Percentiles rank a stretch among this genome's conserved stretches.
phyloP scores from a whole-genome alignment of 345 rosid genomes.

The Acer yangbiense region DNA sequence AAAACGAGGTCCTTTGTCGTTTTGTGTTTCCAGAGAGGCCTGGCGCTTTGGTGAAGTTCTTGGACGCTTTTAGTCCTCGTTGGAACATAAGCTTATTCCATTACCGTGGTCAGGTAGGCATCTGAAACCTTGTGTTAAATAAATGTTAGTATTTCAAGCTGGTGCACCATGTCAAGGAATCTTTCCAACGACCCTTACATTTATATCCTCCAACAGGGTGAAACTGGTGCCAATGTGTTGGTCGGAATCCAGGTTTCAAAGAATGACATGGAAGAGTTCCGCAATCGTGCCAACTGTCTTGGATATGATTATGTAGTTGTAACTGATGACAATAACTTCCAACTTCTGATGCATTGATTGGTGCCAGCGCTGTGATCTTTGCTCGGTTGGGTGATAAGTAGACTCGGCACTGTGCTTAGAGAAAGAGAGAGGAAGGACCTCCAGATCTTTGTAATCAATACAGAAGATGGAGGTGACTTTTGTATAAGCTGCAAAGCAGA shows the following conservation, averaged over 20 bases:
- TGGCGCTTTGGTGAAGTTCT: slow-evolving; percentile 91
- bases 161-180: not conserved
- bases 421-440: not conserved
- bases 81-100: slow-evolving; percentile 98
- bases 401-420: not conserved
- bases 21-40: slow-evolving; percentile 95
- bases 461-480: not conserved
- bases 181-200: not conserved
- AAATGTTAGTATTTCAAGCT: slow-evolving; percentile 3
- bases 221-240: slow-evolving; percentile 88
- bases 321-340: slow-evolving; percentile 58
- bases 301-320: slow-evolving; percentile 79
- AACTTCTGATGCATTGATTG: slow-evolving; percentile 71
- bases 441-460: not conserved
- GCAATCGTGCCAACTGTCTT: slow-evolving; percentile 47
- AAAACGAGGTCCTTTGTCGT: slow-evolving; percentile 80
- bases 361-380: not conserved
- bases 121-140: not conserved
- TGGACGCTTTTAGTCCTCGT: slow-evolving; percentile 86
- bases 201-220: slow-evolving; percentile 59
- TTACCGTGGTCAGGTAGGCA: slow-evolving; percentile 80
- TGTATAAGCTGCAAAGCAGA: too few species aligned
- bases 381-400: not conserved
- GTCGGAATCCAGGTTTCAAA: slow-evolving; percentile 73
- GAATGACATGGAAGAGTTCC: slow-evolving; percentile 67